Evolutionary conservation across 495 filamentous ascomycete species (phyloP), one percentile per base, ranked within the genome.

Genomic region (Thermothielavioides terrestris): DNA sequence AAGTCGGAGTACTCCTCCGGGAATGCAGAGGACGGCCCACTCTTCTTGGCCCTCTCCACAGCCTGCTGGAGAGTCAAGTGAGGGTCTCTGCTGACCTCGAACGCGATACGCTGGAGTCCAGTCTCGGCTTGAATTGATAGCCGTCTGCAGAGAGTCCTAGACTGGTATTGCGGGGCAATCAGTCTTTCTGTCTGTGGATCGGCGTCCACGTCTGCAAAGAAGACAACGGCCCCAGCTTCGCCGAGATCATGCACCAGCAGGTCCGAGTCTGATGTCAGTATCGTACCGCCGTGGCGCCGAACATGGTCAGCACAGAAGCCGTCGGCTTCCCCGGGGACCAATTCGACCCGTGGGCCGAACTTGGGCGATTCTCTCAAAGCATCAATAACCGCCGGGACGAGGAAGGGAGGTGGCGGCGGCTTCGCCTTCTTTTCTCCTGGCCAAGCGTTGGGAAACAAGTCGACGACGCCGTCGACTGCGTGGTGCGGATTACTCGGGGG

Each of bases 241-340:
- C 83, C 84, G 4, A 87, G 68, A 40, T 86, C 74, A 56, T 86
- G 74, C 0, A 87, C 70, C 18, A 88, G 67, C n/a, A 89, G 69
- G 55, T 90, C 86, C 0, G 86, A 89, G 56, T 90, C 86, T 21
- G 73, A 76, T 7, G 85, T 87, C 10, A 90, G 56, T 22, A 87
- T 61, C 3, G 69, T 65, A 0, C 74, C 73, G 3, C 75, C 78
- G 39, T 72, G 63, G 3, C 62, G 40, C n/a, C 63, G 70, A n/a
- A 78, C 63, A 38, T 77, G 65, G 27, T 67, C 54, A 10, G 81
- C 85, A 65, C 85, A 89, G 55, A 76, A 83, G 5, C 64, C 58
- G 56, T 90, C 85, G 17, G 86, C 86, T 61, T 90, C 86, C 0
- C 83, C 84, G 0, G 82, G 74, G 1, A 86, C 78, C 34, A 86